Evolutionary conservation across 2,329 filamentous ascomycete species (phyloP), one percentile per base, ranked within the genome.

Genomic region (Talaromyces atroroseus): DNA sequence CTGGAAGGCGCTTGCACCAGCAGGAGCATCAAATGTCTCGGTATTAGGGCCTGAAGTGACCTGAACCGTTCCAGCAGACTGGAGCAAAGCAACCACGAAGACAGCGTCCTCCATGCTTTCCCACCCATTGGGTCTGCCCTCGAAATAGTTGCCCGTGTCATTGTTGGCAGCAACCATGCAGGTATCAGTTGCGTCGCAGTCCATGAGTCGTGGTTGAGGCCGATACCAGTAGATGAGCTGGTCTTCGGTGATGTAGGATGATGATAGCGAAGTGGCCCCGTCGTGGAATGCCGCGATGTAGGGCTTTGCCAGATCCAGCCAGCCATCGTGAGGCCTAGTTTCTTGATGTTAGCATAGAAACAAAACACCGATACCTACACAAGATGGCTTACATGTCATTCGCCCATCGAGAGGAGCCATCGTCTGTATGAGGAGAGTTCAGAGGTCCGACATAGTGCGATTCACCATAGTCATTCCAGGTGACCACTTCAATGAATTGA

Each of bases 151-250:
- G 3, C 76, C 79, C 6, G 69, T 77, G 20, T 61, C 64, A 57
- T 79, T 78, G 32, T 76, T 72, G 11, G 67, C 66, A 20, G 68
- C 26, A 26, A 65, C 58, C 60, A 76, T 72, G 0, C 77, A 80
- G 1, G 77, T 81, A 61, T 82, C 80, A 14, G 80, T 82, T 5
- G 74, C 64, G 57, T 80, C 78, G 65, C 80, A 82, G 64, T 80
- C 64, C 34, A 79, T 62, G 11, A 60, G 58, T 58, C 72, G 76
- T 1, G 74, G 74, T 1, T 76, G 80, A 2, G 78, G 79, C 1
- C 80, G 75, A 66, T 81, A 82, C 80, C 80, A 83, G 70, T 82
- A 82, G 32, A 80, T 67, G 14, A 82, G 64, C 65, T 79, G 72
- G 21, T 83, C 80, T 11, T 73, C 66, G 36, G 68, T 66, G 60